These are phyloP conservation scores for Paramecium pentaurelia DNA, from an alignment of 73 alveolate genomes.

Conservation along the genomic window DNA sequence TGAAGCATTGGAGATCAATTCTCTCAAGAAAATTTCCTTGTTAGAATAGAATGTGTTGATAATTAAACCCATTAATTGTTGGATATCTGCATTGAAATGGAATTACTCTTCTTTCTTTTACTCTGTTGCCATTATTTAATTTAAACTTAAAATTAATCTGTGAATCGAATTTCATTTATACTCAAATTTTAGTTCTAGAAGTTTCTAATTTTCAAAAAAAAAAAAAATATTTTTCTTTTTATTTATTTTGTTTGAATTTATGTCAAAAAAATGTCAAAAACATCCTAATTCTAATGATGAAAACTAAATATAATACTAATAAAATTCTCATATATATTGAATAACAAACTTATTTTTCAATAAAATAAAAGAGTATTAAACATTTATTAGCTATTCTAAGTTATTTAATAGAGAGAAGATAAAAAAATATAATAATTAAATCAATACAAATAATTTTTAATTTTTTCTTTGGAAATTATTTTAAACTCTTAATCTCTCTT, in stretches of 20 bases:
- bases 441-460: background rate
- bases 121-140: background rate
- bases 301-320: background rate
- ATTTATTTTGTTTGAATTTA: background rate
- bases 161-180: background rate
- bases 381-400: background rate
- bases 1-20: conserved; percentile 98
- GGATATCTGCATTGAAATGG: conserved; percentile 98
- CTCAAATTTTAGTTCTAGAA: background rate
- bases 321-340: background rate
- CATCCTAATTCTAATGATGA: background rate
- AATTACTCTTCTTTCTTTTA: conserved; percentile 32
- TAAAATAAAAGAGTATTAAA: background rate
- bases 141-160: background rate
- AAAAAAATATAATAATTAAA: too few relatives aligned
- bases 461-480: background rate
- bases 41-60: conserved; percentile 99
- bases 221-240: background rate
- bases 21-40: conserved; percentile 99
- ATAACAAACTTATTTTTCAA: background rate
- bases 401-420: background rate
- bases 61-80: conserved; percentile 97
- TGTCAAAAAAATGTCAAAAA: background rate
- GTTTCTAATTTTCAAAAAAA: background rate
- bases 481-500: background rate